Evolutionary conservation across 805 yeast species (phyloP), one percentile per base, ranked within the genome.

Genomic region (Lachancea lanzarotensis): DNA sequence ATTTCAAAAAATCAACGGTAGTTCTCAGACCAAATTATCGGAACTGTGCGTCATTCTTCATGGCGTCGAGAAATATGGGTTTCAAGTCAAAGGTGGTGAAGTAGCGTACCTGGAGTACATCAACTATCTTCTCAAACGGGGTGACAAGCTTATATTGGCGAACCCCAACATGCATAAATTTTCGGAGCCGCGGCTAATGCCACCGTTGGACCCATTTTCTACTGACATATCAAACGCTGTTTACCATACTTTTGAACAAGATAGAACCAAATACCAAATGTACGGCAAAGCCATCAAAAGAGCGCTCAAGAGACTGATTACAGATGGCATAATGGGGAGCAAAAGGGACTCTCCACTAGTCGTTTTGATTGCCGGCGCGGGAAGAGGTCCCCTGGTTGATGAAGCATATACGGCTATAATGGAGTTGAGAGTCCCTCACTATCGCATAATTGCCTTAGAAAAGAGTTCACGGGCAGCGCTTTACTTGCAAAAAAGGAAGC

Each of bases 281-380:
- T 90, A 90, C 59, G 81, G 74, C 47, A 54, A 66, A 22, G 95
- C 95, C 1, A 76, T 84, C 4, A 67, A 65, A 20, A 59, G 70
- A 35, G 87, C 90, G 0, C 47, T 84, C 15, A 52, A 55, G 33
- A 73, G 62, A 45, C 46, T 54, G 2, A 57, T 56, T 38, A 44
- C 51, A 37, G 30, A 45, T 6, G 40, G 45, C 16, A 27, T 34
- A 16, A 22, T n/a, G 7, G 20, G 16, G 31, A 20, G 16, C 33
- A 42, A 11, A 35, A 45, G 10, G 35, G 43, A 16, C 11, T 19
- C 49, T 5, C 56, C 49, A 9, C 50, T 72, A 22, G 65, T 66
- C 10, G 65, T 85, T 8, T 71, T 84, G 3, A 73, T 90, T 2
- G 79, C 84, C 2, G 97, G 97, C 0, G 93, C 96, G 0, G 97